Evolutionary conservation across 345 rosid species (phyloP), one percentile per base, ranked within the genome.

Genomic region (Eucalyptus erythrocorys): DNA sequence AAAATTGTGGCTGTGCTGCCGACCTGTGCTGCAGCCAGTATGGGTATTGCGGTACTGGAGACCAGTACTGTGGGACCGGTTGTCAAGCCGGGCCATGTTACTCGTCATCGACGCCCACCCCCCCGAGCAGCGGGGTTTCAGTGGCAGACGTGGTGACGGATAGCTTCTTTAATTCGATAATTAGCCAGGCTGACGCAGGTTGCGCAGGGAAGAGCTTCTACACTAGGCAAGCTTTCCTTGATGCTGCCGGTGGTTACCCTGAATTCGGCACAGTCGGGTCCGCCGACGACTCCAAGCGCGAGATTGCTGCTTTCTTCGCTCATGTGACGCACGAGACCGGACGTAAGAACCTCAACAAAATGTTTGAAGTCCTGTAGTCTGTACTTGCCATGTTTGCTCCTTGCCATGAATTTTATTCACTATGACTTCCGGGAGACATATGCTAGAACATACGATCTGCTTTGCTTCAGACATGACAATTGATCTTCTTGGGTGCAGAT

Each of bases 251-350:
- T 0, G 89, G 94, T 1, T 95, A 84, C 55, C 86, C 97, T 86
- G 88, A 90, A n/a, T 97, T 97, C 43, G 99, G 96, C 87, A 91
- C 93, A 50, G 87, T 90, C 53, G 96, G 97, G 6, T 91, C 93
- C 10, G 89, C 50, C 3, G 94, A 92, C 50, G 96, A 93, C 85
- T 91, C 94, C 10, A 94, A 89, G 90, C 95, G 99, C 13, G 98
- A 95, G 90, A 94, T 96, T 42, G 99, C 99, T 12, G 94, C 96
- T 8, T 95, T 94, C 91, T 97, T 97, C 51, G 98, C 97, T 5
- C 97, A 97, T 89, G 94, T 93, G 88, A 95, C 99, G 1, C 97
- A 95, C 89, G 97, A 95, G 88, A 97, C 98, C 49, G 97, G 97
- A 87, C 92, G 99, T 95, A 94, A 94, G 95, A 76, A 81, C 85